These are phyloP conservation scores for Herpetospermum pedunculosum DNA, from an alignment of 306 rosid genomes.

Conservation along the genomic window DNA sequence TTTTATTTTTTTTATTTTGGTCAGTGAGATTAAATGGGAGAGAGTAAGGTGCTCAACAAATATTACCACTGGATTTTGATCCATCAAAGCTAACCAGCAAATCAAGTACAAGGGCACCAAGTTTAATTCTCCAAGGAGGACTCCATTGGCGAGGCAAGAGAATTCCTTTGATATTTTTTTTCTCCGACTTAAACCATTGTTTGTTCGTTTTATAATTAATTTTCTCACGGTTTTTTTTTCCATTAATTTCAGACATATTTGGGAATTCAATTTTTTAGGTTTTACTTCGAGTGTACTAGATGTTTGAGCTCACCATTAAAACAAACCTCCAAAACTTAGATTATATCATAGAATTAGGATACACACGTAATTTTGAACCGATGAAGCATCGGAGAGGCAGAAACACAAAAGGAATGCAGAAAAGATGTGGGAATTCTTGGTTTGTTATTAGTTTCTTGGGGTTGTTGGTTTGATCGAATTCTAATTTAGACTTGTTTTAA, in stretches of 20 bases:
- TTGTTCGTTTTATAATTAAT: neutral
- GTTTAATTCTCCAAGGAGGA: constrained; percentile 43
- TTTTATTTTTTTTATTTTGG: too few relatives aligned
- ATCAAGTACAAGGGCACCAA: constrained; percentile 59
- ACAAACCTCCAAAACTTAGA: constrained; percentile 82
- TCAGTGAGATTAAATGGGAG: constrained; percentile 45
- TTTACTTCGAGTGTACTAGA: constrained; percentile 74
- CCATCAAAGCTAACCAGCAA: constrained; percentile 75
- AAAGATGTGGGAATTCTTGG: constrained; percentile 46
- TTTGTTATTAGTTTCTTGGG: neutral
- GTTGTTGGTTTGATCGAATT: neutral
- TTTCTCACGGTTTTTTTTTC: constrained; percentile 3
- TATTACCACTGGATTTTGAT: constrained; percentile 89
- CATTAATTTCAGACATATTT: constrained; percentile 43
- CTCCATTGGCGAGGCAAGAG: constrained; percentile 20
- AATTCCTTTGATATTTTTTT: too few relatives aligned
- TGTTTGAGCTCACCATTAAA: constrained; percentile 73
- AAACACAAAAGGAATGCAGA: constrained; percentile 54
- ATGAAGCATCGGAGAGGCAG: constrained; percentile 40
- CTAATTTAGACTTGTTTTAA: too few relatives aligned
- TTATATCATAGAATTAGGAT: constrained; percentile 71
- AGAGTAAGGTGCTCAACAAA: constrained; percentile 75
- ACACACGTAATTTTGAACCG: constrained; percentile 41
- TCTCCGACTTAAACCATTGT: neutral
- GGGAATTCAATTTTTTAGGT: constrained; percentile 72